These are phyloP conservation scores for Rubus parviflorus DNA, from an alignment of 306 rosid species.

Conservation along the genomic window DNA sequence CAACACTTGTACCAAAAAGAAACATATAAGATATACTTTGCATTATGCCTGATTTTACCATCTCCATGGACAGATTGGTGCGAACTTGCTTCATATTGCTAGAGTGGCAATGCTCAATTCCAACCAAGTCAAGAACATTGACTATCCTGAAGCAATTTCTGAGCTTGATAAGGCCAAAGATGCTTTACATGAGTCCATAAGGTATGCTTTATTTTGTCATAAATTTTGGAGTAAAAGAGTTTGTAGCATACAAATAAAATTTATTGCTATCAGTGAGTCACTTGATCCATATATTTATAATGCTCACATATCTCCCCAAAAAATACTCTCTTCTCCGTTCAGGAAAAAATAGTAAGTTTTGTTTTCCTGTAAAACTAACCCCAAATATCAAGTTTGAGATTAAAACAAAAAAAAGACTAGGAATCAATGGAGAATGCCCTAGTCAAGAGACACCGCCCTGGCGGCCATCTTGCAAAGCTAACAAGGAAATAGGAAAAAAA, in stretches of 20 bases:
- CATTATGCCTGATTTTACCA: constrained; percentile 5
- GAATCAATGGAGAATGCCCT: not conserved
- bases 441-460: not conserved
- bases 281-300: not conserved
- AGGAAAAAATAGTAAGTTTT: not conserved
- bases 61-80: constrained; percentile 59
- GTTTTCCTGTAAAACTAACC: not conserved
- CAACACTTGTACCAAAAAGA: not conserved
- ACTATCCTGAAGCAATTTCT: constrained; percentile 46
- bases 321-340: too few species aligned
- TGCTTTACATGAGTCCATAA: constrained; percentile 52
- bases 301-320: not conserved
- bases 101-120: constrained; percentile 56
- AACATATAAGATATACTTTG: not conserved
- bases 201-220: constrained; percentile 37
- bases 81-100: constrained; percentile 75
- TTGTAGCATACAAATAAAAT: not conserved
- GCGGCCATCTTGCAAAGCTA: not conserved
- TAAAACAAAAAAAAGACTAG: not conserved
- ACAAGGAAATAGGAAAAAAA: not conserved
- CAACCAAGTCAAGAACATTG: constrained; percentile 36
- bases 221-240: not conserved
- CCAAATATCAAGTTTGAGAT: not conserved
- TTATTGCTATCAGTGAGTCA: not conserved
- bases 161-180: constrained; percentile 63